Percentiles rank a stretch among this genome's conserved stretches.
These are phyloP conservation scores for Neoboletus subvelutipes DNA, from an alignment of 768 basidiomycete genomes.

Conservation along the genomic window DNA sequence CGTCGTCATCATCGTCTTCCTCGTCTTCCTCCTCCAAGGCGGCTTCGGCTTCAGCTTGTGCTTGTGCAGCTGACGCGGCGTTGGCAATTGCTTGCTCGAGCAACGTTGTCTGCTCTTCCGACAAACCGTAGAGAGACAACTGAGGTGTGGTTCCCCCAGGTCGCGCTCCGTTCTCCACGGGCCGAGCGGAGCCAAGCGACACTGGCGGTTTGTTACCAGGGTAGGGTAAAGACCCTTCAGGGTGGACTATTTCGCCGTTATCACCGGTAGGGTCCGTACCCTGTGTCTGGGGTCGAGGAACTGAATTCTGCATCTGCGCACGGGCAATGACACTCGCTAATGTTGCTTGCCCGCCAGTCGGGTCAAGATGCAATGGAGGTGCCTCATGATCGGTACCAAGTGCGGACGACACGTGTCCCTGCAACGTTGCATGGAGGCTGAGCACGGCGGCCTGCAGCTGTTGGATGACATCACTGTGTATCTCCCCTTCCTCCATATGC, in stretches of 20 bases:
- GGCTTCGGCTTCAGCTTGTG: conserved; percentile 77
- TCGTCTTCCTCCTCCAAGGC: conserved; percentile 72
- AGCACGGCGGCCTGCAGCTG: conserved; percentile 54
- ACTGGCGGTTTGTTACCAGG: conserved; percentile 1
- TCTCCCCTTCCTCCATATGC: conserved; percentile 60
- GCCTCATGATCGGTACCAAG: conserved; percentile 42
- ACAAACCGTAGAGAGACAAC: conserved; percentile 67
- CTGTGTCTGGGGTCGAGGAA: conserved; percentile 20
- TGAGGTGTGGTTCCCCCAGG: conserved; percentile 33
- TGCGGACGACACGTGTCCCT: conserved; percentile 55
- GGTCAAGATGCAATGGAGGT: conserved; percentile 38
- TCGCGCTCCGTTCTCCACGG: conserved; percentile 9
- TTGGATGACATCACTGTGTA: conserved; percentile 46
- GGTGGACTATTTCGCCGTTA: conserved; percentile 1
- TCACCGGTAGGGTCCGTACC: conserved; percentile 1
- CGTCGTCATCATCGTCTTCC: conserved; percentile 46
- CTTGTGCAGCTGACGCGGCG: conserved; percentile 72
- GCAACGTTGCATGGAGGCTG: conserved; percentile 54
- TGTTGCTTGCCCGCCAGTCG: conserved; percentile 61
- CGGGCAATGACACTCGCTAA: conserved; percentile 71
- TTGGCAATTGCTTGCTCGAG: conserved; percentile 73
- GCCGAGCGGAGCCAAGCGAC: conserved; percentile 7
- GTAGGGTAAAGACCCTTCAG: conserved; percentile 13
- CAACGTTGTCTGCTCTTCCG: conserved; percentile 67
- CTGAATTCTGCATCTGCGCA: conserved; percentile 55